Percentiles rank a stretch among this genome's conserved stretches.
Conservation (phyloP, 2,329 filamentous ascomycete species). For the Nakataea oryzae region DNA sequence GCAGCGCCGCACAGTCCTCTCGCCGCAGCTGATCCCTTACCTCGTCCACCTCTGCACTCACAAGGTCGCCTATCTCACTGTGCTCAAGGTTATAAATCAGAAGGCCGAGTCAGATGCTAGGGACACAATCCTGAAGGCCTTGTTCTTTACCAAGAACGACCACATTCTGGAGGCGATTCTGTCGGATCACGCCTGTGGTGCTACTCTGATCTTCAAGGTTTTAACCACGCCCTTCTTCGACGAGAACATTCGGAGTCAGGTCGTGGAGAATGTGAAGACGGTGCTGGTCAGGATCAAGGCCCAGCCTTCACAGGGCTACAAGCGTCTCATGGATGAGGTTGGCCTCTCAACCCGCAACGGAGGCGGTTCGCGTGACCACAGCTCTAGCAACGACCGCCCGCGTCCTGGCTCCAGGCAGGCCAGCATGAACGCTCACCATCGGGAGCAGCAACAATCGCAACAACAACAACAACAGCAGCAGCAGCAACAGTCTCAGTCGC, state of each 20-base stretch:
- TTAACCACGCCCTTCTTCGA: conserved; percentile 96
- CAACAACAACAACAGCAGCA: conserved; percentile 11
- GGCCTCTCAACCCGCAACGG: conserved; percentile 63
- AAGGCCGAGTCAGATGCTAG: conserved; percentile 88
- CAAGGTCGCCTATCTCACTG: conserved; percentile 95
- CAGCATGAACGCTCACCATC: conserved; percentile 30
- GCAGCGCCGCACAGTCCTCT: conserved; percentile 78
- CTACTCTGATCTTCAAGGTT: conserved; percentile 97
- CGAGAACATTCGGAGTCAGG: conserved; percentile 75
- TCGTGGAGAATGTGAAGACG: conserved; percentile 84
- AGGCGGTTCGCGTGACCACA: conserved; percentile 32
- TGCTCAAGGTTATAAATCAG: conserved; percentile 97
- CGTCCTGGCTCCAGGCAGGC: conserved; percentile 47
- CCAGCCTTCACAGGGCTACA: conserved; percentile 91
- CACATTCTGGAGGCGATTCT: conserved; percentile 83
- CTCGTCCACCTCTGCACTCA: conserved; percentile 94
- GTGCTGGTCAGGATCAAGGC: conserved; percentile 86
- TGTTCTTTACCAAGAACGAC: conserved; percentile 87
- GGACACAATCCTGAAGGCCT: conserved; percentile 76
- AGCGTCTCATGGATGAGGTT: conserved; percentile 97
- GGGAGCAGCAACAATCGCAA: conserved; percentile 18
- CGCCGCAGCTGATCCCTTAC: conserved; percentile 84
- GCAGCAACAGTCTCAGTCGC: conserved; percentile 16
- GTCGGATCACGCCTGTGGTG: conserved; percentile 81
- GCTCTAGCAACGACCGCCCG: conserved; percentile 37